phyloP scores from a whole-genome alignment of 768 basidiomycete genomes.

The Suillus brevipes region DNA sequence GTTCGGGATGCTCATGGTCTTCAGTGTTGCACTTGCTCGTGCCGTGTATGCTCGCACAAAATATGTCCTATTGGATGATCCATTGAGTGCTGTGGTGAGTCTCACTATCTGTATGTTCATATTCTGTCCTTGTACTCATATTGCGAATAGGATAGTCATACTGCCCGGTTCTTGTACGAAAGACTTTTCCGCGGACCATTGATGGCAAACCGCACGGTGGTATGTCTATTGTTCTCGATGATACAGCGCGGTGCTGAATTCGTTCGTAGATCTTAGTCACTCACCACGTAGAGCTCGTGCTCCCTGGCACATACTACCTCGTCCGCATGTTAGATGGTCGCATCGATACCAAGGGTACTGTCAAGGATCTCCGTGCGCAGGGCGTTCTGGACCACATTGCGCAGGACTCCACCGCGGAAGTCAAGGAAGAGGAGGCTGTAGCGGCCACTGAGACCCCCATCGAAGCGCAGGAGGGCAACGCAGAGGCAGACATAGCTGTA shows the following conservation, averaged over 20 bases:
- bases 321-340: slow-evolving; percentile 82
- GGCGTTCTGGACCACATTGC: slow-evolving; percentile 65
- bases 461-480: slow-evolving; percentile 8
- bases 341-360: slow-evolving; percentile 71
- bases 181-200: slow-evolving; percentile 67
- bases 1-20: slow-evolving; percentile 8
- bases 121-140: neutral
- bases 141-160: slow-evolving; percentile 60
- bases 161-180: slow-evolving; percentile 62
- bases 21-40: slow-evolving; percentile 78
- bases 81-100: slow-evolving; percentile 78
- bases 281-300: slow-evolving; percentile 81
- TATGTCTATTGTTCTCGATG: slow-evolving; percentile 28
- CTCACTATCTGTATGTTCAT: neutral
- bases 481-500: neutral
- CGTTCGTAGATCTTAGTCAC: slow-evolving; percentile 62
- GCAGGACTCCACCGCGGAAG: slow-evolving; percentile 49
- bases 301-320: slow-evolving; percentile 71
- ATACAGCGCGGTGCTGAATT: slow-evolving; percentile 1
- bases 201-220: slow-evolving; percentile 65
- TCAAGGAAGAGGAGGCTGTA: slow-evolving; percentile 44
- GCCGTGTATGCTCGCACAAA: slow-evolving; percentile 75
- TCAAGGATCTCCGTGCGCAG: slow-evolving; percentile 59
- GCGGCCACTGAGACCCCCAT: slow-evolving; percentile 14
- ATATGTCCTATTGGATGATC: slow-evolving; percentile 78